Evolutionary conservation across 768 basidiomycete genomes (phyloP).

Genomic region (Boletus tomentosulus): DNA sequence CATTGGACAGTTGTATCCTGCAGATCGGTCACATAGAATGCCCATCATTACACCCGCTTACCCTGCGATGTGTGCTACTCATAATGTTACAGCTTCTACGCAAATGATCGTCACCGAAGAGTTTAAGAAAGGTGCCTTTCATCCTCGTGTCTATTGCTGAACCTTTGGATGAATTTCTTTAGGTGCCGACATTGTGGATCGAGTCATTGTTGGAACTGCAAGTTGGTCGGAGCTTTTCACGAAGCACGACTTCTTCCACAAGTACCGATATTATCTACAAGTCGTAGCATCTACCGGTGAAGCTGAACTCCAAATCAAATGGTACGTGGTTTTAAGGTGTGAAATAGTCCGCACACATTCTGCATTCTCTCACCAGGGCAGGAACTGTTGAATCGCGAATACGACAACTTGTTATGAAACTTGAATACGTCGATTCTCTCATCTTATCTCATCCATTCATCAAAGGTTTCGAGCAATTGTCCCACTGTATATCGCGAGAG

Average conservation of each 20-base stretch:
- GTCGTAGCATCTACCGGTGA: constrained; percentile 88
- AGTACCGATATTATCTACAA: constrained; percentile 95
- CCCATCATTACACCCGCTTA: constrained; percentile 99
- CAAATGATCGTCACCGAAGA: constrained; percentile 96
- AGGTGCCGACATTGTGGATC: constrained; percentile 93
- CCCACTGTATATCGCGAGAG: constrained; percentile 77
- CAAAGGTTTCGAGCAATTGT: constrained; percentile 88
- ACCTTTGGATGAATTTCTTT: constrained; percentile 12
- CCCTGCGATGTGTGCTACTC: constrained; percentile 98
- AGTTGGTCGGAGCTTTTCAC: constrained; percentile 92
- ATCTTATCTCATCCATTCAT: constrained; percentile 92
- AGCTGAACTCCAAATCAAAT: constrained; percentile 85
- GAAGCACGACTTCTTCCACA: constrained; percentile 96
- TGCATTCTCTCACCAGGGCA: constrained; percentile 44
- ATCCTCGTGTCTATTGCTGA: not conserved
- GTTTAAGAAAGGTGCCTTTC: constrained; percentile 74
- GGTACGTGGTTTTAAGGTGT: constrained; percentile 47
- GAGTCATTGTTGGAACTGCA: constrained; percentile 78
- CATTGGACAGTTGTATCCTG: constrained; percentile 71
- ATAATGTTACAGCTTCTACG: constrained; percentile 94
- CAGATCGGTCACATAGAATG: constrained; percentile 94
- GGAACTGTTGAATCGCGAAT: constrained; percentile 98
- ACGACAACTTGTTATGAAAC: constrained; percentile 95
- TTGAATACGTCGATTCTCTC: constrained; percentile 92
- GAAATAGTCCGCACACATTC: constrained; percentile 3